Base-by-base conservation (phyloP, 306 rosid species). In the Prunus padus region DNA sequence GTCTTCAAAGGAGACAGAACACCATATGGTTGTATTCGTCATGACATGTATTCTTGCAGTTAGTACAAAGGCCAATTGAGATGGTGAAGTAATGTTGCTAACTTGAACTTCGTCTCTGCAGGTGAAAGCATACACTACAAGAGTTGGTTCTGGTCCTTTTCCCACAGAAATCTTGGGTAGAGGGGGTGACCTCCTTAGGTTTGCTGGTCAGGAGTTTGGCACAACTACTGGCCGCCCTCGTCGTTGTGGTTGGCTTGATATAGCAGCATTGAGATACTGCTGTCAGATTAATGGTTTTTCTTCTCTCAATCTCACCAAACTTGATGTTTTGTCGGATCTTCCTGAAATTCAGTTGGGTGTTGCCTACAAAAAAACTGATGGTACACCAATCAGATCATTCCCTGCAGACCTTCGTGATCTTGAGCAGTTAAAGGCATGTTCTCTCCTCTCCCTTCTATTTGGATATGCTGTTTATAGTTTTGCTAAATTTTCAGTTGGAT, bases 221-320 rank as follows among this genome's bases (percentile, higher is more conserved):
- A 95, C 99, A 66, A 92, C 93, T 20, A 95, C 97, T 69, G 99
- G 99, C 40, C 96, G 97, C 54, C 99, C 99, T 71, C 92, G 97
- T 45, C 96, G 97, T 37, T 95, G 99, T 84, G 99, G 99, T 67
- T 95, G 97, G 97, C 97, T 92, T 45, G 99, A 95, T 82, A 73
- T 95, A 65, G 96, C 89, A 66, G 91, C 97, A 5, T 76, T 95
- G 20, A 88, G 65, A 81, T 95, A 50, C 81, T 83, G 90, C 72
- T 90, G 97, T 75, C 97, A 90, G 87, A 95, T 95, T 72, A 95
- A 95, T 37, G 99, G 97, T 2, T 86, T 92, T 72, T 90, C 97
- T 8, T 81, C 98, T 23, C 80, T 95, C 76, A 95, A 95, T 84
- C 97, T 95, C 79, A 92, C 98, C 33, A 95, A 95, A 83, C 96